phyloP scores from a whole-genome alignment of 441 rosid species.

The Erodium texanum region DNA sequence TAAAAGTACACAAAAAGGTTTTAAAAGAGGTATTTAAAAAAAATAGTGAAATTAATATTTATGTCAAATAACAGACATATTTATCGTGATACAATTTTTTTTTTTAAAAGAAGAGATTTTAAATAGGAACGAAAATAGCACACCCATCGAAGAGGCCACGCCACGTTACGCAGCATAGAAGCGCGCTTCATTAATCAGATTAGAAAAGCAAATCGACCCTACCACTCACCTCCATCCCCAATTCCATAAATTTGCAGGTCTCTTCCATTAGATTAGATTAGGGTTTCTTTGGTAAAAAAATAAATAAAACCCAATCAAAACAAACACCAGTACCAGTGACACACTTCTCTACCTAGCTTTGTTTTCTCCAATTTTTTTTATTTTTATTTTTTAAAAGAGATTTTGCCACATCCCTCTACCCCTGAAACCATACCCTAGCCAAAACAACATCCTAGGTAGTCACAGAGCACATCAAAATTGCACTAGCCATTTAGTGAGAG shows the following conservation, averaged over 20 bases:
- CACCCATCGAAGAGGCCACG: too few species aligned
- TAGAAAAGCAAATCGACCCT: too few species aligned
- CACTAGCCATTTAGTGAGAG: background rate
- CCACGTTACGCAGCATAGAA: too few species aligned
- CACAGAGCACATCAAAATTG: background rate
- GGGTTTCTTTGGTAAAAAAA: background rate
- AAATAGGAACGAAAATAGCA: too few species aligned
- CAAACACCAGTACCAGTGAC: background rate
- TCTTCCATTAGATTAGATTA: background rate
- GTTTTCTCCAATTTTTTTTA: background rate
- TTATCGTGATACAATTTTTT: too few species aligned
- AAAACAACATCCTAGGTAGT: slow-evolving; percentile 1
- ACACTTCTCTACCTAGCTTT: background rate
- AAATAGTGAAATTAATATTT: too few species aligned
- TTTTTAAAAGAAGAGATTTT: too few species aligned
- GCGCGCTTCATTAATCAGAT: too few species aligned
- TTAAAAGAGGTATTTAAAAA: too few species aligned
- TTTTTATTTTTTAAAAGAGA: background rate
- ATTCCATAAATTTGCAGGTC: background rate
- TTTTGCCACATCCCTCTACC: background rate
- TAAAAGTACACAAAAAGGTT: too few species aligned
- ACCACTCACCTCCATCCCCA: too few species aligned
- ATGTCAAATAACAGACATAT: too few species aligned
- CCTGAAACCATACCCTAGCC: background rate
- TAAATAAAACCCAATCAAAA: background rate